Evolutionary conservation across 257 asterid species (phyloP).

Genomic region (Lithospermum erythrorhizon): DNA sequence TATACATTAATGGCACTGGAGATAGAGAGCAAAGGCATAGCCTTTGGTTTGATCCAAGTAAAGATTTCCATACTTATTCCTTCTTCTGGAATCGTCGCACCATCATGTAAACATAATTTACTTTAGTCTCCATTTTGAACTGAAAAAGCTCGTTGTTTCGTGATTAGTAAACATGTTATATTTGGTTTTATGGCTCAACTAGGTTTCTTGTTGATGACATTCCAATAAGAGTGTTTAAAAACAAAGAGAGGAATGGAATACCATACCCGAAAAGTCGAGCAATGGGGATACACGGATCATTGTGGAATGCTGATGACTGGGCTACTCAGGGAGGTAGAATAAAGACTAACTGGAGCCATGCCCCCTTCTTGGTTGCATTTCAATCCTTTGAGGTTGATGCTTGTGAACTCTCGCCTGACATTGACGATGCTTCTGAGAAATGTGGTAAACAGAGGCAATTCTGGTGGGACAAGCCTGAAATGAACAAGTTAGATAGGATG

Average conservation of each 20-base stretch:
- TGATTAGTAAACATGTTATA: not conserved
- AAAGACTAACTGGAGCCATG: slow-evolving; percentile 47
- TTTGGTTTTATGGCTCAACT: not conserved
- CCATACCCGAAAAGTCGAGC: slow-evolving; percentile 36
- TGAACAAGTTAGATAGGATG: slow-evolving; percentile 20
- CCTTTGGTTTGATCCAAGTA: slow-evolving; percentile 53
- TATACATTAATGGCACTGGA: slow-evolving; percentile 41
- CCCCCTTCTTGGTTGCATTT: slow-evolving; percentile 40
- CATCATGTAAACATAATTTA: slow-evolving; percentile 22
- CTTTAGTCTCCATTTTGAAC: not conserved
- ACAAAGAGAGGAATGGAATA: slow-evolving; percentile 29
- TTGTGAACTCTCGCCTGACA: slow-evolving; percentile 25
- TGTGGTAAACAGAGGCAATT: slow-evolving; percentile 33
- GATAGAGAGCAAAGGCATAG: slow-evolving; percentile 48
- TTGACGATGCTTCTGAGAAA: slow-evolving; percentile 15
- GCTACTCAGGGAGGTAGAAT: slow-evolving; percentile 58
- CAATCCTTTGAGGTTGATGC: slow-evolving; percentile 30
- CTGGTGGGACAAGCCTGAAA: slow-evolving; percentile 56
- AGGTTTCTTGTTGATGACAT: slow-evolving; percentile 53
- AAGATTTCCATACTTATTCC: slow-evolving; percentile 41
- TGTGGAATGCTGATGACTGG: slow-evolving; percentile 61
- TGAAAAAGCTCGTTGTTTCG: not conserved
- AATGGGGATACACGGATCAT: slow-evolving; percentile 48
- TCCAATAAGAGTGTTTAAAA: slow-evolving; percentile 34
- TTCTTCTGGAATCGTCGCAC: slow-evolving; percentile 48